phyloP scores from a whole-genome alignment of 257 asterid species.

The Rhazya stricta region DNA sequence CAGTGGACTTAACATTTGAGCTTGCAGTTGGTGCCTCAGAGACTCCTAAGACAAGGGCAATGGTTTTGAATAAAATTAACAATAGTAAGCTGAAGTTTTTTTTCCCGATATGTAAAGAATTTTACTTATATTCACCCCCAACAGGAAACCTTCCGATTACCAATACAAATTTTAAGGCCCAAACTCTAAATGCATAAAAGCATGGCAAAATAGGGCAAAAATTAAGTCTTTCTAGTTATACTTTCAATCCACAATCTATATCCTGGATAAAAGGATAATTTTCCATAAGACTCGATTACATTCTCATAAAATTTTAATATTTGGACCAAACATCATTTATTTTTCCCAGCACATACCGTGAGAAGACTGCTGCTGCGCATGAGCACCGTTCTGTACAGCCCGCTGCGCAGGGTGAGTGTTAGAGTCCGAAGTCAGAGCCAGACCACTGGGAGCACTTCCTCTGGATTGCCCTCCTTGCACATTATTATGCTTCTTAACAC shows the following conservation, averaged over 20 bases:
- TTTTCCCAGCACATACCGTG: conserved; percentile 26
- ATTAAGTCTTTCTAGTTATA: neutral
- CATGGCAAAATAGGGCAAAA: neutral
- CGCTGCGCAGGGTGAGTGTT: conserved; percentile 28
- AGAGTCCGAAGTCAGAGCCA: conserved; percentile 31
- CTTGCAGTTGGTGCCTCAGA: conserved; percentile 33
- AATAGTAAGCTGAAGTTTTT: neutral
- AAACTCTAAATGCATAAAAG: neutral
- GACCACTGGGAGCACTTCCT: conserved; percentile 31
- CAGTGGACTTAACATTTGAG: conserved; percentile 30
- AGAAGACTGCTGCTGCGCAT: conserved; percentile 31
- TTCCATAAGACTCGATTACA: neutral
- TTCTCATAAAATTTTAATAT: neutral
- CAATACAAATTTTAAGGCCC: neutral
- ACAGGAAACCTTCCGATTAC: neutral
- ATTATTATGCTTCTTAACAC: conserved; percentile 53
- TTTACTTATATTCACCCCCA: neutral
- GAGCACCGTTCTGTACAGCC: conserved; percentile 55
- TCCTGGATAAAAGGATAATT: neutral
- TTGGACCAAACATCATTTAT: neutral
- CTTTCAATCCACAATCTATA: neutral
- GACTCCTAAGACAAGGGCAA: conserved; percentile 27
- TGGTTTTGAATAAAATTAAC: neutral
- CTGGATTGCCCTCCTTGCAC: conserved; percentile 52
- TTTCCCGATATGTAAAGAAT: neutral